A percentile compares a stretch with the other conserved stretches of the same genome.
Conservation (phyloP, 352 stramenopile genomes). For the Phytophthora cactorum region DNA sequence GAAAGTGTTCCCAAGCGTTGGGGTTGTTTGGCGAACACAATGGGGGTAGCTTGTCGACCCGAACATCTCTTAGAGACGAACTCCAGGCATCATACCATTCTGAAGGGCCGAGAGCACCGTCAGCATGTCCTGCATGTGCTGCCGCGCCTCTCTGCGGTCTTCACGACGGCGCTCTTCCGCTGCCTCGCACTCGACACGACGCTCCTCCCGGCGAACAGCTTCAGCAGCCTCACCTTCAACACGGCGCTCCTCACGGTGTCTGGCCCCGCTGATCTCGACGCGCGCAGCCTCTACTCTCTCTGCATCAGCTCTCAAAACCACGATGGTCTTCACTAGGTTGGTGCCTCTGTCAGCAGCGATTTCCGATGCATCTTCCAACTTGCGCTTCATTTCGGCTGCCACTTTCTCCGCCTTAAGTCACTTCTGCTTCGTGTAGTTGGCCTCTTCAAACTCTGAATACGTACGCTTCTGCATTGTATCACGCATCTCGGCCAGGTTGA, state of each 20-base stretch:
- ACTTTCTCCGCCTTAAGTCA: not conserved
- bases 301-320: not conserved
- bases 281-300: not conserved
- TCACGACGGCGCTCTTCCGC: slow-evolving; percentile 3
- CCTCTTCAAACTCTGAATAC: not conserved
- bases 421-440: not conserved
- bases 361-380: not conserved
- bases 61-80: too few relatives aligned
- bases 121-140: slow-evolving; percentile 7
- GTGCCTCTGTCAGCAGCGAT: not conserved
- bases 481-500: not conserved
- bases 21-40: too few relatives aligned
- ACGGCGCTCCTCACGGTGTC: too few relatives aligned
- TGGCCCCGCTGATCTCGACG: not conserved
- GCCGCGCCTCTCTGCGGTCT: not conserved
- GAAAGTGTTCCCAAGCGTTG: too few relatives aligned
- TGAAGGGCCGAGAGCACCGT: not conserved
- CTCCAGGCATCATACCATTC: not conserved
- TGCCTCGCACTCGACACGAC: not conserved
- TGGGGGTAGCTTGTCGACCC: too few relatives aligned
- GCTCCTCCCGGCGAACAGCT: too few relatives aligned
- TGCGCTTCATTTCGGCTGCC: not conserved
- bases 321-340: not conserved
- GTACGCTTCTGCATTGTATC: not conserved
- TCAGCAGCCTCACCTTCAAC: too few relatives aligned